Conservation (phyloP, 768 basidiomycete genomes). For the Hemileccinum impolitum region DNA sequence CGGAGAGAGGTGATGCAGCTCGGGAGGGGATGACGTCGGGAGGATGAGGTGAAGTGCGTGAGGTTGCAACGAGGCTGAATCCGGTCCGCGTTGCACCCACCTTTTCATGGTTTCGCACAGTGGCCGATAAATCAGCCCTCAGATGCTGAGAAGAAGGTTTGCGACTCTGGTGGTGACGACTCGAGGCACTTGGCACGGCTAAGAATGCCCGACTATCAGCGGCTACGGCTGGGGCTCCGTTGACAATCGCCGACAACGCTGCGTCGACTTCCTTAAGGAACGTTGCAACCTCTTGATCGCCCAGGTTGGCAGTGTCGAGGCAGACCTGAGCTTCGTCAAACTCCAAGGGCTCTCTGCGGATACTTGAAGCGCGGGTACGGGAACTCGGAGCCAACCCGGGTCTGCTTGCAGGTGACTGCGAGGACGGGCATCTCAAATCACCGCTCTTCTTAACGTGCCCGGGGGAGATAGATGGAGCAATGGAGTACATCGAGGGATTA, state of each 20-base stretch:
- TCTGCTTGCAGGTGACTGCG: conserved; percentile 26
- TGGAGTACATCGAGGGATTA: conserved; percentile 29
- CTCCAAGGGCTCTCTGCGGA: conserved; percentile 28
- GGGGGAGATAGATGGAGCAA: conserved; percentile 28
- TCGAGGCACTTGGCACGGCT: conserved; percentile 26
- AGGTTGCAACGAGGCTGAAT: conserved; percentile 31
- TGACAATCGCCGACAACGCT: conserved; percentile 24
- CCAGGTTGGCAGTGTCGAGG: conserved; percentile 29
- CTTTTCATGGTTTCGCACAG: conserved; percentile 25
- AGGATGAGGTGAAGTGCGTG: conserved; percentile 20
- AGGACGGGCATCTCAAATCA: conserved; percentile 20
- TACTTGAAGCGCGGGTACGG: conserved; percentile 23
- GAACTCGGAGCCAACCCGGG: conserved; percentile 19
- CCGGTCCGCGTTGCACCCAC: conserved; percentile 23
- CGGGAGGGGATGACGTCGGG: conserved; percentile 27
- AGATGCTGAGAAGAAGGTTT: conserved; percentile 29
- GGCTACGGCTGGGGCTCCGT: conserved; percentile 26
- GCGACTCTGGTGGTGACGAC: conserved; percentile 29
- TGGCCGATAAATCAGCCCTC: conserved; percentile 29
- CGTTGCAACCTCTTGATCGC: conserved; percentile 30
- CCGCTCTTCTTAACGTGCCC: conserved; percentile 20
- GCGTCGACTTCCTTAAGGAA: conserved; percentile 32
- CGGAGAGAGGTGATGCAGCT: conserved; percentile 16
- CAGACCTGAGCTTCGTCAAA: conserved; percentile 30
- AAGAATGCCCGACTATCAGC: conserved; percentile 31